Conservation (phyloP, 805 yeast genomes). For the Candida alai region DNA sequence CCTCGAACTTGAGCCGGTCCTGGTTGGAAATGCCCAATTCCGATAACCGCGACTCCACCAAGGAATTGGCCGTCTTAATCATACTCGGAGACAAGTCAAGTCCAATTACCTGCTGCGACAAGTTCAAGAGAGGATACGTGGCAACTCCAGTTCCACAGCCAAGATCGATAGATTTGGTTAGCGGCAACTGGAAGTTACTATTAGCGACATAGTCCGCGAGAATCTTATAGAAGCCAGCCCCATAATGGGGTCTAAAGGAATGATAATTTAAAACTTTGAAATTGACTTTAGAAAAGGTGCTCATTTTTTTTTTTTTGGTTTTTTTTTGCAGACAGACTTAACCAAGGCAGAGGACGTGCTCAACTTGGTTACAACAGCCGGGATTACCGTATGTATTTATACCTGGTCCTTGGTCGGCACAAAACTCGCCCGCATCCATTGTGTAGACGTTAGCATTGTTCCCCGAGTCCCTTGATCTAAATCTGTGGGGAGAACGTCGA, state of each 20-base stretch:
- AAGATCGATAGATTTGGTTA: constrained; percentile 30
- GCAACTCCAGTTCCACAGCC: constrained; percentile 59
- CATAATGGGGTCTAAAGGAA: constrained; percentile 42
- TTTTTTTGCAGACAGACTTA: no score
- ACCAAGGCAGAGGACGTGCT: no score
- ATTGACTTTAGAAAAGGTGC: constrained; percentile 29
- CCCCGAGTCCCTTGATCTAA: no score
- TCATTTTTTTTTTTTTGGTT: constrained; percentile 21
- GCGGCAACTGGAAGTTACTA: constrained; percentile 12
- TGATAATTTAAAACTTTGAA: constrained; percentile 33
- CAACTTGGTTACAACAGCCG: no score
- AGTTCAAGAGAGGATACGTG: constrained; percentile 38
- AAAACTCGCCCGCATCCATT: no score
- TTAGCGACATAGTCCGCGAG: constrained; percentile 23
- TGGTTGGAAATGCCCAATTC: constrained; percentile 23
- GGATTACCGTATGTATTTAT: no score
- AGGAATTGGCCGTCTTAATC: constrained; percentile 40
- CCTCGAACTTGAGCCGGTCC: constrained; percentile 25
- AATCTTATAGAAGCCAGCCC: constrained; percentile 31
- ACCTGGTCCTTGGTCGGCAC: no score
- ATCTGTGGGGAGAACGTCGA: no score
- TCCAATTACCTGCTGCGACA: constrained; percentile 38
- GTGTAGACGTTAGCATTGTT: no score
- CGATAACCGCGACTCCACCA: constrained; percentile 19
- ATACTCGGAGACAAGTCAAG: constrained; percentile 46